Evolutionary conservation across 371 early-diverging fungal species (phyloP).

Genomic region (Mortierella sp.): DNA sequence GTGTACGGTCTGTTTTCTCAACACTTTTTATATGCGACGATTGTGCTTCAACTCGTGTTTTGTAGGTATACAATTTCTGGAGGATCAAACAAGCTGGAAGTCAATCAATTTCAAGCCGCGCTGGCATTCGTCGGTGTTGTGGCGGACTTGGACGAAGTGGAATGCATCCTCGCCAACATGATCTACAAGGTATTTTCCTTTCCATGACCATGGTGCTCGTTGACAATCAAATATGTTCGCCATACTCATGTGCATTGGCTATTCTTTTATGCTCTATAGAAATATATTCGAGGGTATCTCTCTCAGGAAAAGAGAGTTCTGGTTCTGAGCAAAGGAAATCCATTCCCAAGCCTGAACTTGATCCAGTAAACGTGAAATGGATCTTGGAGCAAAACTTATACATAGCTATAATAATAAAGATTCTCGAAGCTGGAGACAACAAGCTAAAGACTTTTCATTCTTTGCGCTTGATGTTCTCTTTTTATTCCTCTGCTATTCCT

Average conservation of each 20-base stretch:
- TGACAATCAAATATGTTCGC: not conserved
- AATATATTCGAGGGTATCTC: slow-evolving; percentile 89
- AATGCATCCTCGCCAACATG: slow-evolving; percentile 69
- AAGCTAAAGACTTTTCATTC: too few species aligned
- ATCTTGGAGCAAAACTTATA: too few species aligned
- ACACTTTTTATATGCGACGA: not conserved
- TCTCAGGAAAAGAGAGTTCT: slow-evolving; percentile 82
- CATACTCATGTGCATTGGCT: not conserved
- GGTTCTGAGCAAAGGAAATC: slow-evolving; percentile 81
- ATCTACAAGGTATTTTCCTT: slow-evolving; percentile 74
- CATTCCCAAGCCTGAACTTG: slow-evolving; percentile 74
- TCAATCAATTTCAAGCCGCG: slow-evolving; percentile 68
- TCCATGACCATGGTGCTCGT: not conserved
- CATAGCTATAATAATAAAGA: too few species aligned
- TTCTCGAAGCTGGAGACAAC: too few species aligned
- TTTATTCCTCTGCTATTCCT: too few species aligned
- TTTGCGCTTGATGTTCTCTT: too few species aligned
- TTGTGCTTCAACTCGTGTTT: not conserved
- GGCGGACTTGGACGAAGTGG: slow-evolving; percentile 46
- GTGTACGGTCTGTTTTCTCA: not conserved
- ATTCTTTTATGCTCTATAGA: slow-evolving; percentile 56
- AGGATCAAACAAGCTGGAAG: slow-evolving; percentile 64
- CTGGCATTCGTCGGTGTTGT: slow-evolving; percentile 52
- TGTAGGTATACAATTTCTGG: slow-evolving; percentile 66
- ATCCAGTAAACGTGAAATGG: not conserved